Conservation (phyloP, 768 basidiomycete genomes). For the Cystofilobasidium macerans region DNA sequence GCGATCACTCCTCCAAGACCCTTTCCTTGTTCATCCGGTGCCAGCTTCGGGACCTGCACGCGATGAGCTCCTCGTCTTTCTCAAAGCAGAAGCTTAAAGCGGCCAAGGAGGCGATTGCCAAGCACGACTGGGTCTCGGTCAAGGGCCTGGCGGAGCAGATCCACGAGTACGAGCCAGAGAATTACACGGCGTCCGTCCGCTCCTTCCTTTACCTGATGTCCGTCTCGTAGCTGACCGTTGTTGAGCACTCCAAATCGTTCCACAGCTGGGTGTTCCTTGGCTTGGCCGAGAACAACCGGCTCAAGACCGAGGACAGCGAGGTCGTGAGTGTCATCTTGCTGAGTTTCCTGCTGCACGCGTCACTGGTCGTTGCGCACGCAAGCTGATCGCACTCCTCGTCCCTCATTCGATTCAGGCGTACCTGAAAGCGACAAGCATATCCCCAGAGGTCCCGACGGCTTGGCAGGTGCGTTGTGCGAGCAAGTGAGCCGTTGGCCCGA, state of each 20-base stretch:
- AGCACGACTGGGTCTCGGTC: slow-evolving; percentile 62
- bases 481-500: too few species aligned
- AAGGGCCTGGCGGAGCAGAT: slow-evolving; percentile 56
- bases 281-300: slow-evolving; percentile 64
- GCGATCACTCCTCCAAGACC: too few species aligned
- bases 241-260: slow-evolving; percentile 3
- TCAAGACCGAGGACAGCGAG: slow-evolving; percentile 63
- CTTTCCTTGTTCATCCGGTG: too few species aligned
- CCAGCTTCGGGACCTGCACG: too few species aligned
- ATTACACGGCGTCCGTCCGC: slow-evolving; percentile 73
- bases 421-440: slow-evolving; percentile 59
- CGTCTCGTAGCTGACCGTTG: neutral
- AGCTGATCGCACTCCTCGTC: too few species aligned
- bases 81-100: slow-evolving; percentile 65
- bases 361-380: too few species aligned
- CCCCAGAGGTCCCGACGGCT: slow-evolving; percentile 60
- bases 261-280: slow-evolving; percentile 74
- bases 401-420: slow-evolving; percentile 50
- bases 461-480: slow-evolving; percentile 55
- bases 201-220: neutral
- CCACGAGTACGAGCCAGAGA: slow-evolving; percentile 51
- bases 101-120: slow-evolving; percentile 61
- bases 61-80: slow-evolving; percentile 33
- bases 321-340: slow-evolving; percentile 49
- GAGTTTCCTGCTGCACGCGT: neutral